Conservation (phyloP, 2,329 filamentous ascomycete genomes). For the Stagonosporopsis vannaccii region DNA sequence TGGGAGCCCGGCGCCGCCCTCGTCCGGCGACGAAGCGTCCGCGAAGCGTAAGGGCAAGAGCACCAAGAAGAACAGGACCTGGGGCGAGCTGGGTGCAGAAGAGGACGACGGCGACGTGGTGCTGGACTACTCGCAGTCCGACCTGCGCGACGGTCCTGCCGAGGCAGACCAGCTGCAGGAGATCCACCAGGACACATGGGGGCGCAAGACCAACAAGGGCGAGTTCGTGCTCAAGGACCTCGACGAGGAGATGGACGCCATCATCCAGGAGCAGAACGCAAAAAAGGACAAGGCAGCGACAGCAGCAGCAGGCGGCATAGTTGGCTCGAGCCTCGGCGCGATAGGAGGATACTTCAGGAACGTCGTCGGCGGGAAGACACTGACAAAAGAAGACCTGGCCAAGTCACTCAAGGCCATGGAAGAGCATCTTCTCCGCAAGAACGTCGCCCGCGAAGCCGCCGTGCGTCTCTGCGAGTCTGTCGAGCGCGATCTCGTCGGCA, state of each 20-base stretch:
- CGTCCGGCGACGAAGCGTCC: conserved; percentile 82
- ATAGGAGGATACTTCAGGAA: conserved; percentile 92
- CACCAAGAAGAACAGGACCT: conserved; percentile 85
- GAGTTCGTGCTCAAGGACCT: conserved; percentile 94
- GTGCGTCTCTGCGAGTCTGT: conserved; percentile 90
- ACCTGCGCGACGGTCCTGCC: conserved; percentile 56
- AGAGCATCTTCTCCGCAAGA: conserved; percentile 92
- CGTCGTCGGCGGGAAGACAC: conserved; percentile 89
- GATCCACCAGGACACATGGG: conserved; percentile 83
- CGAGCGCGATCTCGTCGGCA: conserved; percentile 85
- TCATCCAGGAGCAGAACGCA: conserved; percentile 80
- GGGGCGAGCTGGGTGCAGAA: conserved; percentile 90
- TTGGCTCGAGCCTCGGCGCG: conserved; percentile 80
- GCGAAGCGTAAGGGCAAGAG: conserved; percentile 65
- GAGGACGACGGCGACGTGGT: conserved; percentile 80
- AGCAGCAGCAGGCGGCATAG: conserved; percentile 63
- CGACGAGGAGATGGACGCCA: conserved; percentile 90
- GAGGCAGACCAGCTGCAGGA: conserved; percentile 71
- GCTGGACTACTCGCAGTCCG: conserved; percentile 85
- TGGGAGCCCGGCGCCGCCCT: conserved; percentile 65
- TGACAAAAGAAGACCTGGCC: conserved; percentile 87
- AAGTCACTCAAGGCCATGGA: conserved; percentile 97
- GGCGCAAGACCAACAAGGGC: conserved; percentile 81
- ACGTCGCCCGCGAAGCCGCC: conserved; percentile 93
- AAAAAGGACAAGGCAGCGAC: conserved; percentile 47